These are phyloP conservation scores for Leishmania arabica DNA, from an alignment of 208 protist species.

Conservation along the genomic window DNA sequence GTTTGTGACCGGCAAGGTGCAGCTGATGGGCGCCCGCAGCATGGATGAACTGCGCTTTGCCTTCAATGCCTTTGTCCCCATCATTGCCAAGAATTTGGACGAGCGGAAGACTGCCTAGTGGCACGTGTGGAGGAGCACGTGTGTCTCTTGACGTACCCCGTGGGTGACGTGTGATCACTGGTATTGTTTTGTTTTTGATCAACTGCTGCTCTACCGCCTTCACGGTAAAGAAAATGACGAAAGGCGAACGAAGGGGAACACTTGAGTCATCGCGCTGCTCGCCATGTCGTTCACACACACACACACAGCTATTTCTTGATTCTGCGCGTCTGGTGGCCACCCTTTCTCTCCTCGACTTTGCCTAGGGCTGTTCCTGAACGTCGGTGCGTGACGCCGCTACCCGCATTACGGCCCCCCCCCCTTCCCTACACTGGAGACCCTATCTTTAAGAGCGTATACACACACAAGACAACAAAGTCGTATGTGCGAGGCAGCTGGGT, in stretches of 20 bases:
- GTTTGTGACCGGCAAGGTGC: conserved; percentile 88
- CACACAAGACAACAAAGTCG: not conserved
- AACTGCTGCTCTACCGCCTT: not conserved
- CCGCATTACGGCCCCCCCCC: not conserved
- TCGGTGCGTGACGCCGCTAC: not conserved
- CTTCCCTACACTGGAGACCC: not conserved
- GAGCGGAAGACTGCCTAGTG: not conserved
- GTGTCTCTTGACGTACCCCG: not conserved
- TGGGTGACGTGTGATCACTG: not conserved
- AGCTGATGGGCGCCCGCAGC: conserved; percentile 78
- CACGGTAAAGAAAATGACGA: not conserved
- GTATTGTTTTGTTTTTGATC: not conserved
- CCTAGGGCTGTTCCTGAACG: not conserved
- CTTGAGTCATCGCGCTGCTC: not conserved
- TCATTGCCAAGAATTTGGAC: conserved; percentile 62
- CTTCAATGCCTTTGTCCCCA: conserved; percentile 83
- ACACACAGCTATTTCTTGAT: not conserved
- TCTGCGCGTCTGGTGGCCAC: not conserved
- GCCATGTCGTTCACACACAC: not conserved
- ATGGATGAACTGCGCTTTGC: conserved; percentile 80
- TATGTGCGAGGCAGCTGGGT: not conserved
- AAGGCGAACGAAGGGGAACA: not conserved
- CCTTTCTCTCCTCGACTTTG: not conserved
- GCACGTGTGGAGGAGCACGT: not conserved
- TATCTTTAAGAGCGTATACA: not conserved